Evolutionary conservation across 495 filamentous ascomycete genomes (phyloP).

Genomic region (Neurospora sp.): DNA sequence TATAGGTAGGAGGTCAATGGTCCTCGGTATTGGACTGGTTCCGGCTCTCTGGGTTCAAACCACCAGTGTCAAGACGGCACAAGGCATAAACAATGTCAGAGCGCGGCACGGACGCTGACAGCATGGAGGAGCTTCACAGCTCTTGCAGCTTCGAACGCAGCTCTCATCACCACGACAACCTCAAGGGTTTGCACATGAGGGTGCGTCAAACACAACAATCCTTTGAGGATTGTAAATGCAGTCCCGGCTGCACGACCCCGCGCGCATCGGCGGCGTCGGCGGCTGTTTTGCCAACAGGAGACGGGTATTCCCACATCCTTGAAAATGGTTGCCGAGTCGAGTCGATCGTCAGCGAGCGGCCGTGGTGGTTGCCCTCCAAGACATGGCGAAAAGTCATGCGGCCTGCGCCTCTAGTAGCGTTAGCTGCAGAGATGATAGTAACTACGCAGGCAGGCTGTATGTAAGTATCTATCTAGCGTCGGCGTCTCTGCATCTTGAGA

Average conservation of each 20-base stretch:
- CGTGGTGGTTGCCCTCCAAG: neutral
- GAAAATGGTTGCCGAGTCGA: neutral
- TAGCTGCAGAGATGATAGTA: neutral
- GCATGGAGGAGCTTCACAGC: neutral
- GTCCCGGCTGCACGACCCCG: neutral
- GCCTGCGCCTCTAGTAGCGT: neutral
- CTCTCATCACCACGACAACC: neutral
- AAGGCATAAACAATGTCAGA: neutral
- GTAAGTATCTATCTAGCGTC: neutral
- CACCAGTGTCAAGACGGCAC: neutral
- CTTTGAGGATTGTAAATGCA: neutral
- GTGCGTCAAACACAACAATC: neutral
- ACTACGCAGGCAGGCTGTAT: neutral
- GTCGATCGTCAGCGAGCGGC: neutral
- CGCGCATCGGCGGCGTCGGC: neutral
- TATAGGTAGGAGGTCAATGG: neutral
- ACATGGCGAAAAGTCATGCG: neutral
- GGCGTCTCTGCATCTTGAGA: neutral
- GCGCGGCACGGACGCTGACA: neutral
- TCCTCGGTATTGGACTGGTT: neutral
- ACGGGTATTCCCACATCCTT: neutral
- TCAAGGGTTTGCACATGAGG: neutral
- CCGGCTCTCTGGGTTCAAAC: neutral
- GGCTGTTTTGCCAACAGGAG: neutral
- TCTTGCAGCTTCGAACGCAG: neutral